These are phyloP conservation scores for Xerocomellus chrysenteron DNA, from an alignment of 768 basidiomycete species.

Conservation along the genomic window DNA sequence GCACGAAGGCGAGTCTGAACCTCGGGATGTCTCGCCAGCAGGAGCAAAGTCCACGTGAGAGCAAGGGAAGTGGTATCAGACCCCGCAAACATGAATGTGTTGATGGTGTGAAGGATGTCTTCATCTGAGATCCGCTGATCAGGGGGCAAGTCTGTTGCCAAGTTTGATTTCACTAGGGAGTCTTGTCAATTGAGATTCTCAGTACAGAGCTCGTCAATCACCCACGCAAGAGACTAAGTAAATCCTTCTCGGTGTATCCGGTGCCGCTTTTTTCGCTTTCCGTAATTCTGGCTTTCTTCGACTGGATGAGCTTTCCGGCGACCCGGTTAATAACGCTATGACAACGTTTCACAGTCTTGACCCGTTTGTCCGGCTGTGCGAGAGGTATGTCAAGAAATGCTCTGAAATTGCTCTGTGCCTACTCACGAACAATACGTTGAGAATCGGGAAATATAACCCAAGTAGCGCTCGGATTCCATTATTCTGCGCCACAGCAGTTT, in stretches of 20 bases:
- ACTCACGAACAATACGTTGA: slow-evolving; percentile 58
- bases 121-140: slow-evolving; percentile 82
- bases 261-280: slow-evolving; percentile 55
- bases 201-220: slow-evolving; percentile 7
- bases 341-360: slow-evolving; percentile 52
- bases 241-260: slow-evolving; percentile 62
- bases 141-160: slow-evolving; percentile 62
- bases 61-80: slow-evolving; percentile 84
- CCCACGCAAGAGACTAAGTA: slow-evolving; percentile 76
- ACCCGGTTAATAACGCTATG: slow-evolving; percentile 63
- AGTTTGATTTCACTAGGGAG: slow-evolving; percentile 75
- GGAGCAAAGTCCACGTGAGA: slow-evolving; percentile 80
- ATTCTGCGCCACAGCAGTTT: slow-evolving; percentile 60
- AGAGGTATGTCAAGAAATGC: slow-evolving; percentile 1
- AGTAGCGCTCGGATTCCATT: slow-evolving; percentile 44
- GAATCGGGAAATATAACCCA: slow-evolving; percentile 57
- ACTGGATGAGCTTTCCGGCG: slow-evolving; percentile 73
- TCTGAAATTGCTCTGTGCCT: neutral
- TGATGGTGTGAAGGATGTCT: slow-evolving; percentile 83
- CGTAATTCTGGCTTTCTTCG: slow-evolving; percentile 73
- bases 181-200: slow-evolving; percentile 6
- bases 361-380: slow-evolving; percentile 52
- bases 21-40: slow-evolving; percentile 65
- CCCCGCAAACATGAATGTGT: slow-evolving; percentile 89
- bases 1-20: slow-evolving; percentile 69